Base-by-base conservation (phyloP, 2,329 filamentous ascomycete species). In the Microdochium trichocladiopsis region DNA sequence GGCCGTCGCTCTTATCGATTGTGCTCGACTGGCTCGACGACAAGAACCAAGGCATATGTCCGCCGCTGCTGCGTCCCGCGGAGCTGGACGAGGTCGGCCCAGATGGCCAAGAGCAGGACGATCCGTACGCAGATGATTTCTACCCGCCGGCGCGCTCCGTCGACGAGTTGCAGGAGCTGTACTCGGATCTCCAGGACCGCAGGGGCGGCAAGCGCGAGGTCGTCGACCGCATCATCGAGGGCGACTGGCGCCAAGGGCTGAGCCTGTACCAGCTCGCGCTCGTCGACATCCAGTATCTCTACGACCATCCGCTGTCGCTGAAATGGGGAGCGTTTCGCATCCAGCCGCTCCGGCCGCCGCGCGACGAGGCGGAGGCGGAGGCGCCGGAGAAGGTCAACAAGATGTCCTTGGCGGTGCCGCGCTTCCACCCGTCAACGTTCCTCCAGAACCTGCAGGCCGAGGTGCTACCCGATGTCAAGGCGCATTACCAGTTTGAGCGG, bases 341-440 rank as follows among this genome's bases (percentile, higher is more conserved):
- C 21, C 66, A 80, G 9, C 79, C 75, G 1, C 66, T 86, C 10
- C 72, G 70, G 55, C 67, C 66, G 4, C 69, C 73, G 1, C 51
- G 58, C 25, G 57, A 65, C 28, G 70, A 72, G 25, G 73, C 73
- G 49, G 71, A 73, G 12, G 68, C 60, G 25, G 61, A 64, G 33
- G 54, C 69, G 31, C 58, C 66, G 10, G 65, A 72, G 41, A 66
- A 69, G 53, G 60, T 72, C 14, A 74, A 82, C 61, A 67, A 69
- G 48, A 65, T 71, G 56, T 72, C 74, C 6, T 66, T 83, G 28
- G 63, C 66, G 3, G 71, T 86, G 49, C 89, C 90, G 11, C 83
- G 86, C 16, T 89, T 94, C 61, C 88, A 95, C 61, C 87, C 89
- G 1, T 83, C 87, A 4, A 88, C 86, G 0, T 95, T 95, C 66